Base-by-base conservation (phyloP, 345 rosid species). In the Abelmoschus esculentus region DNA sequence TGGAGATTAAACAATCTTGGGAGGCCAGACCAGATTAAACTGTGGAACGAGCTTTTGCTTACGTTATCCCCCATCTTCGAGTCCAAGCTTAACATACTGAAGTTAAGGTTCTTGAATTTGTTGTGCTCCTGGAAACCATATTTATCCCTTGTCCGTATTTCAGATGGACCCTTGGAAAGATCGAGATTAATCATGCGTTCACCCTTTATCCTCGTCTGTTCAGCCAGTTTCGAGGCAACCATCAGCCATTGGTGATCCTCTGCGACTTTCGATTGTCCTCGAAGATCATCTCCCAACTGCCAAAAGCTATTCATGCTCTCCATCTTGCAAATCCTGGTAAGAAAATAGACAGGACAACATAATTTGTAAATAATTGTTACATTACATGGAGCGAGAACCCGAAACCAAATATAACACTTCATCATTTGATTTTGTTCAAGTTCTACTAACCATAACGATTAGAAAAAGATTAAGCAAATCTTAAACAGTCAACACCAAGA, bases 251-350 rank as follows among this genome's bases (percentile, higher is more conserved):
- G 82, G 58, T 86, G 90, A 79, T 95, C 99, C 82, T 95, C 97
- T 3, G 93, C 69, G 53, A 78, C 89, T 83, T 85, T 90, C 3
- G 91, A 81, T 71, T 91, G 97, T 66, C 96, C 97, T 71, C 99
- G 86, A 18, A 95, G 93, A 78, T 95, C 97, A 77, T 95, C 99
- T 15, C 96, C 99, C 78, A 95, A 69, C 67, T 91, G 93, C 97
- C 99, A 95, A 78, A 86, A 91, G 85, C 90, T 91, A 29, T 73
- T 80, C 81, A 85, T 78, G 77, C 12, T 80, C 63, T 84, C 91
- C 87, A 85, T 89, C 75, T 78, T 79, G 77, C 82, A 69, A 78
- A 68, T 53, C 78, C 74, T 71, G 52, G 15, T 0, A 49, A 49
- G 54, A 14, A 49, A 14, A 0, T 63, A 18, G 61, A 57, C 19